Evolutionary conservation across 2,329 filamentous ascomycete species (phyloP).

Genomic region (Hypoxylon sp.): DNA sequence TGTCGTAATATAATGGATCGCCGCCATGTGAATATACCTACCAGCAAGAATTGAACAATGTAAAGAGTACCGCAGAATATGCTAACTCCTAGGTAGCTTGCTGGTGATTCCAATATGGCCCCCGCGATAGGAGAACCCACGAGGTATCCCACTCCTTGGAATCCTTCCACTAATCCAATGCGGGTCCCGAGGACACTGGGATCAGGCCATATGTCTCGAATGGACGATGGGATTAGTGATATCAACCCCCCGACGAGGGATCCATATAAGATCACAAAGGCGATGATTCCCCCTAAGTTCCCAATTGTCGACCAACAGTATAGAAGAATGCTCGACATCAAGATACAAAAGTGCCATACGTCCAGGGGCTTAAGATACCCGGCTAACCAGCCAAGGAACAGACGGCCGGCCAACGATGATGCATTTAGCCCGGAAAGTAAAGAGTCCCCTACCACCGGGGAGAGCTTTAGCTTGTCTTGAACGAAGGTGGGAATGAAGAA

Average conservation of each 20-base stretch:
- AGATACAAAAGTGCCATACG: conserved; percentile 49
- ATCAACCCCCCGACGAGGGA: conserved; percentile 53
- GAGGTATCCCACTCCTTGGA: conserved; percentile 39
- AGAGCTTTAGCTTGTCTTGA: conserved; percentile 2
- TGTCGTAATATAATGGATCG: not conserved
- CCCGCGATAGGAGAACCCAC: conserved; percentile 42
- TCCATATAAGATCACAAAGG: conserved; percentile 54
- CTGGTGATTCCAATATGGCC: conserved; percentile 21
- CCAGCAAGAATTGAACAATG: conserved; percentile 15
- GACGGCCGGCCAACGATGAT: conserved; percentile 54
- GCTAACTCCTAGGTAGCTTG: conserved; percentile 35
- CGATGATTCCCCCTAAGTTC: conserved; percentile 46
- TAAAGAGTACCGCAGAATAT: conserved; percentile 33
- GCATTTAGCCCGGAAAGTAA: conserved; percentile 55
- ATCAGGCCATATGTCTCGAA: conserved; percentile 33
- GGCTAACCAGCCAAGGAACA: conserved; percentile 54
- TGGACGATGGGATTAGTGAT: conserved; percentile 49
- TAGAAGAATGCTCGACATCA: conserved; percentile 48
- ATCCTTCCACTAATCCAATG: conserved; percentile 47
- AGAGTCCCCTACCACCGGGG: conserved; percentile 29
- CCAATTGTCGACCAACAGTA: conserved; percentile 52
- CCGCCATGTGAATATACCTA: conserved; percentile 28
- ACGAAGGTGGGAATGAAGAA: conserved; percentile 50
- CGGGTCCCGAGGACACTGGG: conserved; percentile 46
- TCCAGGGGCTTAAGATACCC: conserved; percentile 49